Conservation (phyloP, 495 filamentous ascomycete genomes). For the Xylaria bambusicola region DNA sequence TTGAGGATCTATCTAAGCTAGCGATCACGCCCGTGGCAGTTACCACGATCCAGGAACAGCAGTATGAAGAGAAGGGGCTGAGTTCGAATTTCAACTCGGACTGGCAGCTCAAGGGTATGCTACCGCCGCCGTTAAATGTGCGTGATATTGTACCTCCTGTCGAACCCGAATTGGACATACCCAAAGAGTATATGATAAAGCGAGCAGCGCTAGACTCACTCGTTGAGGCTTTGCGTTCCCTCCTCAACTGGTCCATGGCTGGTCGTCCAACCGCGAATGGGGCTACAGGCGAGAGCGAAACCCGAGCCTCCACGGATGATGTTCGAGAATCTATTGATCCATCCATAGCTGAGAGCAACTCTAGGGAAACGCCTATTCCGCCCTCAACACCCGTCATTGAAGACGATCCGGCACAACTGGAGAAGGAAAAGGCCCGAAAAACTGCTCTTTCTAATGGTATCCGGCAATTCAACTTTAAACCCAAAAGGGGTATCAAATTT, state of each 20-base stretch:
- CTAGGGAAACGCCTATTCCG: constrained; percentile 63
- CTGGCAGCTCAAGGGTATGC: constrained; percentile 79
- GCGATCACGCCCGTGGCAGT: constrained; percentile 73
- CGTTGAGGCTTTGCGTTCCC: constrained; percentile 81
- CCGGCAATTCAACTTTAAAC: constrained; percentile 96
- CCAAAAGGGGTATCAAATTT: constrained; percentile 87
- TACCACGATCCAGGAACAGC: constrained; percentile 75
- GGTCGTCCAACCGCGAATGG: constrained; percentile 63
- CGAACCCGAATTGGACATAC: constrained; percentile 67
- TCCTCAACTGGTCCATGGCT: constrained; percentile 81
- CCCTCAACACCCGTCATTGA: constrained; percentile 76
- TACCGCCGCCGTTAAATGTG: constrained; percentile 83
- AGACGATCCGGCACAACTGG: constrained; percentile 88
- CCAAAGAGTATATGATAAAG: constrained; percentile 85
- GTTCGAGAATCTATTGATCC: constrained; percentile 82
- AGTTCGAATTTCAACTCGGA: constrained; percentile 63
- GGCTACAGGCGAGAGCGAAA: constrained; percentile 52
- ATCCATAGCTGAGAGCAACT: constrained; percentile 48
- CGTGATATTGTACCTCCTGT: constrained; percentile 64
- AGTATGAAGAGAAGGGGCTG: constrained; percentile 72
- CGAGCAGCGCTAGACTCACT: constrained; percentile 83
- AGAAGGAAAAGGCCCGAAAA: constrained; percentile 91
- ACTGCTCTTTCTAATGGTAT: constrained; percentile 87
- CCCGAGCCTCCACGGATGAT: constrained; percentile 69
- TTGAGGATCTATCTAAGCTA: constrained; percentile 88